These are phyloP conservation scores for Mycena olivaceomarginata DNA, from an alignment of 768 basidiomycete genomes.

Conservation along the genomic window DNA sequence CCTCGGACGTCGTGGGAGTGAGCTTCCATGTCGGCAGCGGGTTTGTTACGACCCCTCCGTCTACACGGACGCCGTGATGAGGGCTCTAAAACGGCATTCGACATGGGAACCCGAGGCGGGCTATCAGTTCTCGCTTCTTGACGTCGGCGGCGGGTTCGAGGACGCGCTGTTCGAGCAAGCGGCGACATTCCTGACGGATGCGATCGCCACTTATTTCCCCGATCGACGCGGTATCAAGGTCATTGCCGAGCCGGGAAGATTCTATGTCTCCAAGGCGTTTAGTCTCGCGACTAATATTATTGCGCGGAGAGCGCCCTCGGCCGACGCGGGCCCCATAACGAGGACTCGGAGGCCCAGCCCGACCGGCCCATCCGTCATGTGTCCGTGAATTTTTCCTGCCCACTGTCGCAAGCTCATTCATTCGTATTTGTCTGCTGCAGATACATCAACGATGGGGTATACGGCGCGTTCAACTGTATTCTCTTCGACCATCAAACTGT, in stretches of 20 bases:
- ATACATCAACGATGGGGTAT: conserved; percentile 99
- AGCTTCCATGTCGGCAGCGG: conserved; percentile 99
- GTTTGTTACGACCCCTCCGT: conserved; percentile 95
- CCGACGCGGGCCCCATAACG: conserved; percentile 49
- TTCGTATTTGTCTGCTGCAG: conserved; percentile 62
- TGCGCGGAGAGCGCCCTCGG: conserved; percentile 82
- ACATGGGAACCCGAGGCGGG: conserved; percentile 89
- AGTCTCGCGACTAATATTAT: conserved; percentile 95
- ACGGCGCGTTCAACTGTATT: conserved; percentile 97
- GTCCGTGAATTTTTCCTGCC: conserved; percentile 71
- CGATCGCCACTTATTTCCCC: conserved; percentile 89
- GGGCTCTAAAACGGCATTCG: conserved; percentile 91
- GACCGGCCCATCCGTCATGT: conserved; percentile 85
- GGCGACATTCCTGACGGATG: conserved; percentile 79
- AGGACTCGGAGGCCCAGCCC: conserved; percentile 35
- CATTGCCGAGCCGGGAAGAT: conserved; percentile 97
- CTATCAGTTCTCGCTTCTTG: conserved; percentile 88
- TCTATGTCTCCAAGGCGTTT: conserved; percentile 95
- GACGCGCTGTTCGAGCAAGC: conserved; percentile 89
- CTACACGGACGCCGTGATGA: conserved; percentile 92
- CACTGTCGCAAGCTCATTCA: conserved; percentile 16
- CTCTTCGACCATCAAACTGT: conserved; percentile 97
- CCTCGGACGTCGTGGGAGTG: conserved; percentile 93
- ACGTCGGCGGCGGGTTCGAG: conserved; percentile 98
- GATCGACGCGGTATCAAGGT: conserved; percentile 81